phyloP scores from a whole-genome alignment of 2,329 filamentous ascomycete species.

The Microdochium trichocladiopsis region DNA sequence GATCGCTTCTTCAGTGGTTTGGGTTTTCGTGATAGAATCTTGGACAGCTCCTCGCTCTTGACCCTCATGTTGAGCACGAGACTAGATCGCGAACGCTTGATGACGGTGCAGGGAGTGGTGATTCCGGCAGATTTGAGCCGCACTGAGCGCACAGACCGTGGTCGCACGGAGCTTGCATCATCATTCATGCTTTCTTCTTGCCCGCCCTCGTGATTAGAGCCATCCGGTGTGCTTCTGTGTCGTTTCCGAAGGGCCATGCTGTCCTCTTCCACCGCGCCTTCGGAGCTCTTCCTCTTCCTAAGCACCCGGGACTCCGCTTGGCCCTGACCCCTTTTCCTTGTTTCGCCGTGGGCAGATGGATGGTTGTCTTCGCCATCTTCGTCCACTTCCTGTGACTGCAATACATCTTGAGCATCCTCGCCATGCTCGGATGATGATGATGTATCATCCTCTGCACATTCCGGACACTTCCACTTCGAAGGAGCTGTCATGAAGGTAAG shows the following conservation, averaged over 20 bases:
- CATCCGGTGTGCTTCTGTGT: slow-evolving; percentile 39
- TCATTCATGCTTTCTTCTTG: slow-evolving; percentile 27
- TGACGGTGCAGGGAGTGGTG: slow-evolving; percentile 31
- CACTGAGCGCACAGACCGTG: slow-evolving; percentile 49
- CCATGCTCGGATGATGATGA: slow-evolving; percentile 22
- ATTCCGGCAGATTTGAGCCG: slow-evolving; percentile 41
- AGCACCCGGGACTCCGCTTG: slow-evolving; percentile 70
- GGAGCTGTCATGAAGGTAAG: slow-evolving; percentile 26
- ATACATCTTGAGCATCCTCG: slow-evolving; percentile 12
- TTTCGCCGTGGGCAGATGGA: neutral
- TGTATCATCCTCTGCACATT: slow-evolving; percentile 28
- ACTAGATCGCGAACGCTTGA: slow-evolving; percentile 29
- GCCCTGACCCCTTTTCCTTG: neutral
- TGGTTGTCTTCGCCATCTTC: slow-evolving; percentile 17
- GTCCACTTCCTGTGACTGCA: slow-evolving; percentile 15
- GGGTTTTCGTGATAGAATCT: slow-evolving; percentile 51
- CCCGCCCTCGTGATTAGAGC: slow-evolving; percentile 19
- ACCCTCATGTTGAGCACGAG: slow-evolving; percentile 54
- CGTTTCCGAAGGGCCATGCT: slow-evolving; percentile 46
- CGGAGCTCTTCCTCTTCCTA: slow-evolving; percentile 79
- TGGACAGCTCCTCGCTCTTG: slow-evolving; percentile 49
- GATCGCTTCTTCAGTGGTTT: slow-evolving; percentile 49
- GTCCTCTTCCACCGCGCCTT: slow-evolving; percentile 54
- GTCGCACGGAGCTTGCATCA: slow-evolving; percentile 23
- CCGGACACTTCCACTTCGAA: slow-evolving; percentile 43